phyloP scores from a whole-genome alignment of 2,329 filamentous ascomycete genomes.

The Teratosphaeria destructans region DNA sequence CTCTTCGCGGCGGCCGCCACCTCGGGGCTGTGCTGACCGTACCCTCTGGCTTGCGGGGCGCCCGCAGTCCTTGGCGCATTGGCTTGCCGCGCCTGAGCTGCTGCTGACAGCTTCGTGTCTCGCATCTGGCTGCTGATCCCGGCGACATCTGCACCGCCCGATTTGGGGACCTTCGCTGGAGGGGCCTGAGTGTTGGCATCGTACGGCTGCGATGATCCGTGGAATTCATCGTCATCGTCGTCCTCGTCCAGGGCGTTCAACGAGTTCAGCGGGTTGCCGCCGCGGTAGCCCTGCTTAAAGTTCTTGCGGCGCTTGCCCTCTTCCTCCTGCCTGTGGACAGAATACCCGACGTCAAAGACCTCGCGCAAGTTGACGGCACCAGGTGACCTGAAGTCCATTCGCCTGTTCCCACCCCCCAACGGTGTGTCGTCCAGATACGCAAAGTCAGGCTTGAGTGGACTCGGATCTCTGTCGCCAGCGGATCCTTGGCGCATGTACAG shows the following conservation, averaged over 20 bases:
- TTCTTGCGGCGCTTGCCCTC: constrained; percentile 87
- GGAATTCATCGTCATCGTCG: constrained; percentile 54
- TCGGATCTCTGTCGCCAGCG: constrained; percentile 16
- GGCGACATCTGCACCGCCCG: constrained; percentile 47
- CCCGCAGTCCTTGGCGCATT: constrained; percentile 40
- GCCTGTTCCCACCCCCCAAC: constrained; percentile 39
- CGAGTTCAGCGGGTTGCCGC: constrained; percentile 53
- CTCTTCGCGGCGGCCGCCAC: constrained; percentile 76
- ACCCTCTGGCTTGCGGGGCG: constrained; percentile 52
- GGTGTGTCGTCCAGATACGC: constrained; percentile 49
- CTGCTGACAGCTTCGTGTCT: constrained; percentile 64
- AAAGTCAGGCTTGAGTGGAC: constrained; percentile 40
- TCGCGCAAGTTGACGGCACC: constrained; percentile 92
- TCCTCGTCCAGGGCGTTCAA: constrained; percentile 56
- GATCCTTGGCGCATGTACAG: constrained; percentile 47
- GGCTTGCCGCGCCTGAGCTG: constrained; percentile 50
- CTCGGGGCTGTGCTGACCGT: constrained; percentile 77
- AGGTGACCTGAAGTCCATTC: constrained; percentile 88
- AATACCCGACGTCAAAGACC: constrained; percentile 97
- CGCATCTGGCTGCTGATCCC: constrained; percentile 80
- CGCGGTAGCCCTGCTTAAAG: constrained; percentile 58
- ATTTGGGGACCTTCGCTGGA: constrained; percentile 57
- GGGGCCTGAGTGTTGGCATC: constrained; percentile 37
- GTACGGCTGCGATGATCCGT: constrained; percentile 47
- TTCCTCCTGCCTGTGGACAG: constrained; percentile 92